Evolutionary conservation across 106 monocot genomes (phyloP), one percentile per base, ranked within the genome.

Genomic region (Dendrobium chrysotoxum): DNA sequence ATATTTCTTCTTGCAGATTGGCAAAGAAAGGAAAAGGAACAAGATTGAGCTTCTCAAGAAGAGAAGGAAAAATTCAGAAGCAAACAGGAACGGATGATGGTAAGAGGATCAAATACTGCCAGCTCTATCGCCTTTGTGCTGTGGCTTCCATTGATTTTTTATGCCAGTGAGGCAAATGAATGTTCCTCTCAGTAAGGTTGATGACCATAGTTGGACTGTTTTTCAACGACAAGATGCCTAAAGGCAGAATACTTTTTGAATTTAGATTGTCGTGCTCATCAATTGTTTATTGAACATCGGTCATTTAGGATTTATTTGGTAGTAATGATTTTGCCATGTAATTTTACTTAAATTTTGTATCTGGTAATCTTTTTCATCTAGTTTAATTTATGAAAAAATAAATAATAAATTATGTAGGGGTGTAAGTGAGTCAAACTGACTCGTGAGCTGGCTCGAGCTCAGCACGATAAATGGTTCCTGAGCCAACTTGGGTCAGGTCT

Each of bases 51-150:
- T 88, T 53, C 91, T 96, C 53, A 88, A 89, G 66, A 83, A 93
- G 65, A 89, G 95, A 78, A 91, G 89, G 85, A 96, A 80, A 78
- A 91, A 87, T 20, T 81, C 91, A 21, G 57, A 89, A 44, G 70
- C 84, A 44, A 85, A 13, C 40, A 82, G 58, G 72, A 77, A 40
- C 28, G 73, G 50, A 72, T 81, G 73, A 81, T 70, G 23, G 4
- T 70, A 70, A 35, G 70, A 0, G 7, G 70, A 70, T 23, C 12
- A 70, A 70, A 4, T 13, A 70, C 61, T 61, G 35, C 4, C 3
- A n/a, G 7, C 23, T 6, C 70, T 31, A 31, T 4, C 1, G 8
- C 15, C 15, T 15, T 65, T 26, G 9, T 4, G 5, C 15, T 65
- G 10, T 11, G 26, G 6, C 13, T 65, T 65, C 64, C 26, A 65